Evolutionary conservation across 2,329 filamentous ascomycete genomes (phyloP), one percentile per base, ranked within the genome.

Genomic region (Aspergillus sojae): DNA sequence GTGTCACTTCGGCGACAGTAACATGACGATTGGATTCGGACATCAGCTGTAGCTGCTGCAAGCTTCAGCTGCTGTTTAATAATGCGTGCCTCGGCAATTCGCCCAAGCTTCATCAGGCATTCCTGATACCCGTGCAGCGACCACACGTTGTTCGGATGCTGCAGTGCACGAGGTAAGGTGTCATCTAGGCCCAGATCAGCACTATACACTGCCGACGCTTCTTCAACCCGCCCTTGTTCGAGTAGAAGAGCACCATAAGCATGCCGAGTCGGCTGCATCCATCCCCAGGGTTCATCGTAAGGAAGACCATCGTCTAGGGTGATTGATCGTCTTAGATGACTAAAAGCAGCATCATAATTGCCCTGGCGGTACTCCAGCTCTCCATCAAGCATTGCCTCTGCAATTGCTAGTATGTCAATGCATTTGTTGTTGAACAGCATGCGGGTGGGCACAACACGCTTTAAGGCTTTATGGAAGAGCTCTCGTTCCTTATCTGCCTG

Each of bases 231-330:
- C 0, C 84, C 86, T 70, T 90, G 89, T 71, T 93, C 90, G 14
- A 91, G 80, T 34, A 91, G 73, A 4, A 93, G 79, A 0, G 90
- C 90, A 1, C 88, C 90, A 57, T 89, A 89, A 0, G 90, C 90
- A 74, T 93, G 90, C 3, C 89, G 81, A 0, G 87, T 85, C 0
- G 90, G 90, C 71, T 91, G 88, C 89, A 93, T 92, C 90, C 90
- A 93, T 0, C 88, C 89, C 90, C 90, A 92, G 0, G 91, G 91
- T 72, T 93, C 91, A 56, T 89, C 88, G 65, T 91, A 93, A 0
- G 86, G 87, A 32, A 93, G 81, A 0, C 74, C 76, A 69, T 91
- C 89, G 65, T 91, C 88, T 2, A 85, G 81, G 1, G 77, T 71
- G 26, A 91, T 86, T 0, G 89, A 84, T 12, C 79, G 79, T 1